These are phyloP conservation scores for Isabelozyma heimii DNA, from an alignment of 805 yeast genomes.

Conservation along the genomic window DNA sequence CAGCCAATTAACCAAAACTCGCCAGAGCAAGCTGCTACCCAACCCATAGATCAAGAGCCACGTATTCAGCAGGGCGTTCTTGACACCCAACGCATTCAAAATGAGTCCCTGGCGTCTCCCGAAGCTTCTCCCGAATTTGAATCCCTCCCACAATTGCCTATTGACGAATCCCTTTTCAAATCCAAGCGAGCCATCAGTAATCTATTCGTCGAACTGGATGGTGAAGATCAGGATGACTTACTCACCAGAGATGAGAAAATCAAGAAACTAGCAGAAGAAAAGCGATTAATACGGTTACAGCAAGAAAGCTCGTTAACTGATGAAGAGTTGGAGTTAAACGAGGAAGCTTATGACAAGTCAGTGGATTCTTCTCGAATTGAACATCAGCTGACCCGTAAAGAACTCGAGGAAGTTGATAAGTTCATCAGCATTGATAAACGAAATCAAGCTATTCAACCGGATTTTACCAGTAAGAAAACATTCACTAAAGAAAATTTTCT, in stretches of 20 bases:
- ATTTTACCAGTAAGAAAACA: constrained; percentile 18
- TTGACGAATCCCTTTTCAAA: neutral
- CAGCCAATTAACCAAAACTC: neutral
- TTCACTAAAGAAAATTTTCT: constrained; percentile 31
- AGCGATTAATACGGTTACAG: constrained; percentile 14
- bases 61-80: neutral
- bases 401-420: constrained; percentile 29
- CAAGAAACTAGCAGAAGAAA: constrained; percentile 14
- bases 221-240: constrained; percentile 1
- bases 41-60: neutral
- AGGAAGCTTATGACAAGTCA: constrained; percentile 17
- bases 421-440: constrained; percentile 34
- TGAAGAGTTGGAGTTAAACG: constrained; percentile 36
- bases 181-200: constrained; percentile 1
- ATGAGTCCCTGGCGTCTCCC: neutral
- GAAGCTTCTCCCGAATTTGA: no score
- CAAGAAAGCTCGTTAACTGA: constrained; percentile 33
- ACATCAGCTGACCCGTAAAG: constrained; percentile 15
- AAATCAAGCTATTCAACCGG: constrained; percentile 27
- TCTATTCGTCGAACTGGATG: constrained; percentile 3
- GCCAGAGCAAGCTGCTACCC: neutral
- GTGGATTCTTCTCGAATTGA: constrained; percentile 14
- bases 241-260: constrained; percentile 13
- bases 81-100: neutral
- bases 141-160: constrained; percentile 1